Evolutionary conservation across 2,329 filamentous ascomycete genomes (phyloP), one percentile per base, ranked within the genome.

Genomic region (Diaporthe vaccinii): DNA sequence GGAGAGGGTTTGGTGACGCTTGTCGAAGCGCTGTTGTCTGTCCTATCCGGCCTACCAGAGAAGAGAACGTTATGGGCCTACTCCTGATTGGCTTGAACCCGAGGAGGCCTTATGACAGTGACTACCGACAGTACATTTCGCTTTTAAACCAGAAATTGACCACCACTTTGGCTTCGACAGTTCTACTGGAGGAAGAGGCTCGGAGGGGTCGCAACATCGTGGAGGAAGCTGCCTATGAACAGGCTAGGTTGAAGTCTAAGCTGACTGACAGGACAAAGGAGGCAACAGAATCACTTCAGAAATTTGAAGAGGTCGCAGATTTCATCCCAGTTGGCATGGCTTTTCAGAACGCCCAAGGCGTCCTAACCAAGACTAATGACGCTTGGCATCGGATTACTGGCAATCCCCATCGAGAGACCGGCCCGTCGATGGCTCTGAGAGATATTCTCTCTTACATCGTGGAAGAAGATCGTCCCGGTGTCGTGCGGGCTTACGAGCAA

Each of bases 281-380:
- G 77, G 84, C 86, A 3, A 85, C 84, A n/a, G 84, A 88, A 75
- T 87, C 89, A 59, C 90, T 93, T 74, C 90, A 90, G 44, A 90
- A 91, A 73, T 94, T 95, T 78, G 91, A 91, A 10, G 87, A 91
- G 7, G 92, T 95, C 83, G 91, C 93, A 2, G 92, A 94, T 78
- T 92, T 94, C 70, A 91, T 93, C 2, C 93, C 93, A 0, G 91
- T 94, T 1, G 93, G 93, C 25, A 92, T 95, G 84, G 94, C 92
- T 79, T 93, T 95, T 75, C 90, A 92, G 15, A 90, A 93, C 79
- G 86, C 88, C 2, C 85, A 88, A 67, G 93, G 93, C 17, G 88
- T 89, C 53, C 89, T 95, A 74, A 90, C 89, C 0, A 95, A 93
- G 80, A 93, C 92, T 76, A 95, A 95, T 79, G 90, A 93, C 68